phyloP scores from a whole-genome alignment of 352 stramenopile genomes.

The Peronospora destructor region DNA sequence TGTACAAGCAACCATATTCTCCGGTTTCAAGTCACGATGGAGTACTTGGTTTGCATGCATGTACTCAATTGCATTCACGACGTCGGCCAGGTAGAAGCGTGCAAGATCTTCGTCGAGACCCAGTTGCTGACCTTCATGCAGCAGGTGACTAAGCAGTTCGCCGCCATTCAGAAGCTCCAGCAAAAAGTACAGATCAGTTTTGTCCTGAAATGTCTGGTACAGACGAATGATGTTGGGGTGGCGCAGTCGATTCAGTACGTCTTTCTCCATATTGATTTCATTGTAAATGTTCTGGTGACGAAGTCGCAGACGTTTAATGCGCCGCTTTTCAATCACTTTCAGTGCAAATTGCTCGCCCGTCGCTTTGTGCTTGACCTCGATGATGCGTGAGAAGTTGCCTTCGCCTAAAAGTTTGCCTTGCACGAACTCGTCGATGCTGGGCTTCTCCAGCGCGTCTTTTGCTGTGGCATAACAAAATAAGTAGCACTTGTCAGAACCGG shows the following conservation, averaged over 20 bases:
- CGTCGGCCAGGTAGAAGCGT: slow-evolving; percentile 82
- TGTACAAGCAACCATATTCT: slow-evolving; percentile 91
- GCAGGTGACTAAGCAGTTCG: slow-evolving; percentile 90
- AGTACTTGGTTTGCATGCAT: slow-evolving; percentile 90
- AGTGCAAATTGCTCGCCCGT: slow-evolving; percentile 92
- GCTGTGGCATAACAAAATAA: slow-evolving; percentile 30
- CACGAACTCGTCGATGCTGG: slow-evolving; percentile 64
- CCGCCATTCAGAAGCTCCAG: slow-evolving; percentile 89
- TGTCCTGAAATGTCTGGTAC: slow-evolving; percentile 96
- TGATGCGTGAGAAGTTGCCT: slow-evolving; percentile 95
- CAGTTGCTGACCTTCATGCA: slow-evolving; percentile 70
- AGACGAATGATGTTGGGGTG: slow-evolving; percentile 92
- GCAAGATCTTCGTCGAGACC: slow-evolving; percentile 72
- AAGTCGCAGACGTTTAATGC: slow-evolving; percentile 77
- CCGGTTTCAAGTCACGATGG: slow-evolving; percentile 91
- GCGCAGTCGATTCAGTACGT: slow-evolving; percentile 83
- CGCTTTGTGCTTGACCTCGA: slow-evolving; percentile 80
- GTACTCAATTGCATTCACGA: slow-evolving; percentile 89
- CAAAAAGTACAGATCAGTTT: slow-evolving; percentile 92
- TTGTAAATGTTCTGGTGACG: slow-evolving; percentile 98
- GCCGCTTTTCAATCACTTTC: slow-evolving; percentile 92
- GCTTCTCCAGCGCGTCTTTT: slow-evolving; percentile 69
- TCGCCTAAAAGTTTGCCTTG: slow-evolving; percentile 55
- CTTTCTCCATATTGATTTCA: slow-evolving; percentile 97
- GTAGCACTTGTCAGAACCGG: background rate